Evolutionary conservation across 2,329 filamentous ascomycete species (phyloP).

Genomic region (Aspergillus udagawae): DNA sequence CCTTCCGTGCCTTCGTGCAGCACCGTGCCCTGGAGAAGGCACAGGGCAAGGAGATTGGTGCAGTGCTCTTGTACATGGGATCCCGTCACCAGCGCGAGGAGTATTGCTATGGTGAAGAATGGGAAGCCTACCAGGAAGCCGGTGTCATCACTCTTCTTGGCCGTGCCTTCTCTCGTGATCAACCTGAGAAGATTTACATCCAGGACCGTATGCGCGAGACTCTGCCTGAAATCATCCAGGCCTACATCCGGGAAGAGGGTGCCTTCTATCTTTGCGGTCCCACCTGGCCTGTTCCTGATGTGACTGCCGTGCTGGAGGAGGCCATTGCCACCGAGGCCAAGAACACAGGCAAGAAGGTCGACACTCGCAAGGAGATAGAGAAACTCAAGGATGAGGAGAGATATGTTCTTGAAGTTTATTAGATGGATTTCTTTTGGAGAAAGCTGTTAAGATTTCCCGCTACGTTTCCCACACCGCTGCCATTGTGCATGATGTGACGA

Average conservation of each 20-base stretch:
- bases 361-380: conserved; percentile 88
- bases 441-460: background rate
- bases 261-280: conserved; percentile 97
- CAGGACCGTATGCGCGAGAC: conserved; percentile 96
- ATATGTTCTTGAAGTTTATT: conserved; percentile 97
- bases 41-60: conserved; percentile 91
- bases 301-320: conserved; percentile 90
- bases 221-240: conserved; percentile 73
- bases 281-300: conserved; percentile 97
- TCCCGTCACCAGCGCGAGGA: conserved; percentile 96
- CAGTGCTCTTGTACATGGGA: conserved; percentile 93
- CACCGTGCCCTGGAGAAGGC: conserved; percentile 97
- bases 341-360: conserved; percentile 68
- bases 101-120: conserved; percentile 98
- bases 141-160: conserved; percentile 93
- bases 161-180: conserved; percentile 91
- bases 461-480: background rate
- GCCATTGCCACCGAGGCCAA: conserved; percentile 75
- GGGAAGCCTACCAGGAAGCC: conserved; percentile 95
- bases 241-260: conserved; percentile 83
- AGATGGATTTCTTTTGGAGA: conserved; percentile 27
- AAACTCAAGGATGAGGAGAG: conserved; percentile 89
- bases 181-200: conserved; percentile 98
- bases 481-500: conserved; percentile 6
- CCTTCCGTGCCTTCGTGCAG: conserved; percentile 98